A percentile compares a stretch with the other conserved stretches of the same genome.
Evolutionary conservation across 2,329 filamentous ascomycete genomes (phyloP).

Genomic region (Golovinomyces cichoracearum): DNA sequence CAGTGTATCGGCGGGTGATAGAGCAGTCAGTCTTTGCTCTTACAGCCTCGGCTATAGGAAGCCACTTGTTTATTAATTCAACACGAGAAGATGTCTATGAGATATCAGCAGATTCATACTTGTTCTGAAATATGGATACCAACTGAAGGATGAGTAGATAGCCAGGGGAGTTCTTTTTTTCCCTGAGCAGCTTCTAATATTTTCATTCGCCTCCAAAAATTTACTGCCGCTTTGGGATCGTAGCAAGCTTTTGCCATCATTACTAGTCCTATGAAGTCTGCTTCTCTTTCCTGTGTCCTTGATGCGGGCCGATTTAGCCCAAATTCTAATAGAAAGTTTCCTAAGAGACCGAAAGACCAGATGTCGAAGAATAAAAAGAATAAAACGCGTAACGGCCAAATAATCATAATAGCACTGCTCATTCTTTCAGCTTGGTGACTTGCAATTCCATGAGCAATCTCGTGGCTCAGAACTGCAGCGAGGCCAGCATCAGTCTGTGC

Average conservation of each 20-base stretch:
- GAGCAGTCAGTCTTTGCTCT: constrained; percentile 26
- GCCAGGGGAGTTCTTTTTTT: constrained; percentile 31
- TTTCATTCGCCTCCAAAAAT: constrained; percentile 44
- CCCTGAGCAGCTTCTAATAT: constrained; percentile 15
- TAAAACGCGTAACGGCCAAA: constrained; percentile 15
- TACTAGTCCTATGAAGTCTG: constrained; percentile 56
- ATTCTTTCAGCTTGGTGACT: constrained; percentile 40
- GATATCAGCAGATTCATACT: constrained; percentile 4
- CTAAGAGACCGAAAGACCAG: constrained; percentile 6
- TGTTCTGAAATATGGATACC: constrained; percentile 10
- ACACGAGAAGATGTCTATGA: constrained; percentile 32
- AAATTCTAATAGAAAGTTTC: constrained; percentile 22
- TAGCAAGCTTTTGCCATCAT: constrained; percentile 67
- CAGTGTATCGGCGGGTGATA: constrained; percentile 1
- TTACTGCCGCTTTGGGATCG: constrained; percentile 38
- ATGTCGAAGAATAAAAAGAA: constrained; percentile 15
- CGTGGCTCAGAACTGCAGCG: constrained; percentile 52
- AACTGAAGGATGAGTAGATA: constrained; percentile 53
- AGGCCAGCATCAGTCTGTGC: constrained; percentile 41
- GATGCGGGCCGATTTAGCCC: constrained; percentile 43
- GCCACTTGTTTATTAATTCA: constrained; percentile 37
- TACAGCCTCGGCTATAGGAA: constrained; percentile 30
- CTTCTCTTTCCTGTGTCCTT: constrained; percentile 47
- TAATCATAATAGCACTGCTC: constrained; percentile 18
- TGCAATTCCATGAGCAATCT: constrained; percentile 53